Base-by-base conservation (phyloP, 1,284 basidiomycete genomes). In the Mrakiaceae sp. region DNA sequence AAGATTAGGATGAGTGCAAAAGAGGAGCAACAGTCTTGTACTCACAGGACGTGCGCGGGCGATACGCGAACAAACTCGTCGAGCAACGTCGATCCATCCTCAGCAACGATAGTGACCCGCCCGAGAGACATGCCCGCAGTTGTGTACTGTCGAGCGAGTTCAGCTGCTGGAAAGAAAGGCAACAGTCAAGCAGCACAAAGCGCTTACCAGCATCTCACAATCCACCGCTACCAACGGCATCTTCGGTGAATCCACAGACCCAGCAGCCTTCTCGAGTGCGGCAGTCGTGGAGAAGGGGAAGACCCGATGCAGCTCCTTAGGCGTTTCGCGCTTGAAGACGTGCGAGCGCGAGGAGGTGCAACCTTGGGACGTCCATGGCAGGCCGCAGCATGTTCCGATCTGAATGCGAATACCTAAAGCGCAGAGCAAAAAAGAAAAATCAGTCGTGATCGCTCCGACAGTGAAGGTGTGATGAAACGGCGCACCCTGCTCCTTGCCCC, bases 71-170 rank as follows among this genome's bases (percentile, higher is more conserved):
- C 83, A 50, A 89, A 76, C 73, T 94, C 83, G 73, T 97, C 93
- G 62, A 93, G 85, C 0, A 95, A 80, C 63, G 83, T 78, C 27
- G 78, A 76, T 0, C 90, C 91, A 0, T 80, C 74, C 7, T 84
- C 84, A 70, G 93, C 87, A 1, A 96, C 84, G 4, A 93, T 82
- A 0, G 92, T 94, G 0, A 94, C 84, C 5, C 93, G 83, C 4
- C 90, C 93, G 6, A 94, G 83, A 40, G 86, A 84, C 79, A 90
- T 83, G 0, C 93, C 93, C 5, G 87, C 87, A 0, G 91, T 93
- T 0, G 90, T 89, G 60, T 16, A 44, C 46, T 57, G 51, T 9
- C 8, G 16, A 7, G 40, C 5, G 16, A 42, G 9, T 42, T 11
- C 39, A 10, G n/a, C 16, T 52, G 40, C 6, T 40, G 7, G 7